Conservation (phyloP, 2,329 filamentous ascomycete genomes). For the Coniochaeta sp. region DNA sequence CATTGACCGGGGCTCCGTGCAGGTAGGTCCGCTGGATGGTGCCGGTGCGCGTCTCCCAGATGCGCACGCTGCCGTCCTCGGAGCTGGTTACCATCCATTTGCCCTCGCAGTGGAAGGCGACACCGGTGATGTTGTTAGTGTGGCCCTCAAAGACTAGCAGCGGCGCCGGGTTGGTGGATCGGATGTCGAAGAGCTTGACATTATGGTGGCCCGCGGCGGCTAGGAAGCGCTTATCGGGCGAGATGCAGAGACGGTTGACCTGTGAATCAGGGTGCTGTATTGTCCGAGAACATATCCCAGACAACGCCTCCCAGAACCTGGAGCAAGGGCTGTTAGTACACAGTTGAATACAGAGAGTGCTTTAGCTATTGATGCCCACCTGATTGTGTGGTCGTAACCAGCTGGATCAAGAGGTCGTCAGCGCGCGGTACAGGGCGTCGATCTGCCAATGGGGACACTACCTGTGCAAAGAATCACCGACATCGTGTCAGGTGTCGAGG, state of each 20-base stretch:
- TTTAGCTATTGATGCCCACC: slow-evolving; percentile 27
- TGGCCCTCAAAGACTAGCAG: slow-evolving; percentile 93
- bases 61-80: slow-evolving; percentile 94
- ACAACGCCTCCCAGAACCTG: slow-evolving; percentile 97
- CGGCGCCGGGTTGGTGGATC: slow-evolving; percentile 92
- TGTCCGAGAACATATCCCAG: slow-evolving; percentile 93
- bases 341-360: not conserved
- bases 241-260: slow-evolving; percentile 96
- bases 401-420: slow-evolving; percentile 28
- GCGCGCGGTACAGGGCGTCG: not conserved
- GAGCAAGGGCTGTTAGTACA: slow-evolving; percentile 3
- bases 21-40: slow-evolving; percentile 87
- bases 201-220: slow-evolving; percentile 74
- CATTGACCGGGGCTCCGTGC: slow-evolving; percentile 84
- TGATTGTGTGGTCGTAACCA: slow-evolving; percentile 57
- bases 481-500: slow-evolving; percentile 27
- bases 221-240: slow-evolving; percentile 93
- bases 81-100: slow-evolving; percentile 99
- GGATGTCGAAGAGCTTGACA: slow-evolving; percentile 98
- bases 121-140: slow-evolving; percentile 89
- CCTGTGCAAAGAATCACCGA: slow-evolving; percentile 58
- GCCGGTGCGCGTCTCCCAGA: slow-evolving; percentile 87
- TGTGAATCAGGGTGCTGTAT: slow-evolving; percentile 98
- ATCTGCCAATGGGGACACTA: slow-evolving; percentile 19
- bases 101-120: slow-evolving; percentile 96